Evolutionary conservation across 495 filamentous ascomycete species (phyloP).

Genomic region (Letharia lupina): DNA sequence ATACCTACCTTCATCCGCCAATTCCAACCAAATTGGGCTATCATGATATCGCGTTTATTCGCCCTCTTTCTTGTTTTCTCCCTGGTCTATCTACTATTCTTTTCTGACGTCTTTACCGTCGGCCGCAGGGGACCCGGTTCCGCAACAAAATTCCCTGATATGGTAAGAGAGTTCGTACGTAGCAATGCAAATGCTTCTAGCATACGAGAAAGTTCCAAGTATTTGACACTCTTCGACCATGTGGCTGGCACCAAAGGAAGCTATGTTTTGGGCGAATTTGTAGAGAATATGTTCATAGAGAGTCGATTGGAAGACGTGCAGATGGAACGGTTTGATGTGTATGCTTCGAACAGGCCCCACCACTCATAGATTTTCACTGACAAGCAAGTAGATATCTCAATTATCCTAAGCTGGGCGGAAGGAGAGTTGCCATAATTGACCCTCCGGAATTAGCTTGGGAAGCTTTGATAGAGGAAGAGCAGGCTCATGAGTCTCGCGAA

Average conservation of each 20-base stretch:
- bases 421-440: constrained; percentile 74
- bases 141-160: constrained; percentile 57
- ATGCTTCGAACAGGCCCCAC: background rate
- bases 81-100: constrained; percentile 74
- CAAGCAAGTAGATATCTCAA: constrained; percentile 50
- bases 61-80: constrained; percentile 65
- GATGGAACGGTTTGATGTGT: constrained; percentile 73
- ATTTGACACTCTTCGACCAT: constrained; percentile 73
- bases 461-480: constrained; percentile 74
- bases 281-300: constrained; percentile 61
- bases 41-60: constrained; percentile 60
- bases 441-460: constrained; percentile 64
- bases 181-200: constrained; percentile 54
- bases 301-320: constrained; percentile 63
- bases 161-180: constrained; percentile 61
- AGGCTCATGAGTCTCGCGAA: constrained; percentile 44
- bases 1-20: constrained; percentile 18
- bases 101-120: constrained; percentile 65
- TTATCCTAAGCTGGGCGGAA: constrained; percentile 68
- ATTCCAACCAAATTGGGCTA: constrained; percentile 36
- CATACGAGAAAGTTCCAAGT: constrained; percentile 62
- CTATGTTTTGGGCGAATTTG: constrained; percentile 69
- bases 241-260: constrained; percentile 88
- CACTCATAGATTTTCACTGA: background rate
- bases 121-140: constrained; percentile 37